Conservation (phyloP, 306 rosid genomes). For the Cicer pinnatifidum region DNA sequence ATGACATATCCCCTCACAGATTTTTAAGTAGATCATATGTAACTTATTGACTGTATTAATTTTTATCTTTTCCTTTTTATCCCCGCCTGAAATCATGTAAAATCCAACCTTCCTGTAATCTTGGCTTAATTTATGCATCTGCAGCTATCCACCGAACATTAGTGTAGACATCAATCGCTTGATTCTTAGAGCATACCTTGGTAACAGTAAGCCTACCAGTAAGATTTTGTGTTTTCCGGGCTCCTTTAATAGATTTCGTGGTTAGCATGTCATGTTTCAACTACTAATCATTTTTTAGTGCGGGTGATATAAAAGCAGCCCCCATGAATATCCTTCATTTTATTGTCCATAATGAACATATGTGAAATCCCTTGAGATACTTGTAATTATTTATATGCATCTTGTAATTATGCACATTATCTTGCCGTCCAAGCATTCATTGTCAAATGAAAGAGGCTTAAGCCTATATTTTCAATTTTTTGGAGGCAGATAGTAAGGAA, state of each 20-base stretch:
- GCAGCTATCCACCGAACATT: constrained; percentile 15
- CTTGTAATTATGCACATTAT: neutral
- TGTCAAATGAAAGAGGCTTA: neutral
- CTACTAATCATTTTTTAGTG: neutral
- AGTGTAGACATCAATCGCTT: constrained; percentile 35
- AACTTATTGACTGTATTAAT: constrained; percentile 25
- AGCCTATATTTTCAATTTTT: neutral
- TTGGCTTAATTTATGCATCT: constrained; percentile 29
- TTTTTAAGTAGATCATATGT: constrained; percentile 30
- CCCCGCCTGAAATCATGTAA: constrained; percentile 44
- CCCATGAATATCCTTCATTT: neutral
- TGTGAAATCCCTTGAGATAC: neutral
- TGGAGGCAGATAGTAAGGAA: neutral
- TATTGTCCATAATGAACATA: constrained; percentile 5
- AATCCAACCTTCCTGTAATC: constrained; percentile 41
- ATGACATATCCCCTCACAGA: constrained; percentile 43
- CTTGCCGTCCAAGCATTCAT: neutral
- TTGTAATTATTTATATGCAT: neutral
- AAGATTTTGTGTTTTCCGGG: constrained; percentile 2
- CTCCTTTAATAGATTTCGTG: neutral
- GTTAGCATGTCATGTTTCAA: neutral
- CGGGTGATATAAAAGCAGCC: neutral
- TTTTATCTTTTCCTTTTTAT: neutral
- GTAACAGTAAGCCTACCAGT: constrained; percentile 1
- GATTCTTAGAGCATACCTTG: constrained; percentile 36